These are phyloP conservation scores for Neonectria magnoliae DNA, from an alignment of 2,329 filamentous ascomycete species.

Conservation along the genomic window DNA sequence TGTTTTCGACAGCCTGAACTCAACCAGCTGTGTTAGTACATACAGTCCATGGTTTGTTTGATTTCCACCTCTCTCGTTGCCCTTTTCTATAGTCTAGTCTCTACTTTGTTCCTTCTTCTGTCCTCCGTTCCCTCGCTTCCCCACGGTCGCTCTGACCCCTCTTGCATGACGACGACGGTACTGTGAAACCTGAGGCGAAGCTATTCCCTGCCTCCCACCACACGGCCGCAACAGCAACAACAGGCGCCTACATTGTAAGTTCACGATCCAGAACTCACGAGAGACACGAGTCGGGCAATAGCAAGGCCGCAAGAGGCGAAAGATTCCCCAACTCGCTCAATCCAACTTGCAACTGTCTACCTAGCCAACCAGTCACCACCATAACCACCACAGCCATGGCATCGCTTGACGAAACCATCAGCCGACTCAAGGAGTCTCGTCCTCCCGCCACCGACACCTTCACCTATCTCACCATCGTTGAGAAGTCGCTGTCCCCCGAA, in stretches of 20 bases:
- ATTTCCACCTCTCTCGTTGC: background rate
- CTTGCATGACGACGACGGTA: background rate
- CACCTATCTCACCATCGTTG: slow-evolving; percentile 82
- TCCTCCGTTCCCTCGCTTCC: background rate
- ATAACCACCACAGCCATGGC: slow-evolving; percentile 38
- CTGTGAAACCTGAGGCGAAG: background rate
- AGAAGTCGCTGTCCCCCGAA: slow-evolving; percentile 75
- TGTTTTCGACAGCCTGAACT: background rate
- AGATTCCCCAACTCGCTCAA: background rate
- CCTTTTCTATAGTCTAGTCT: background rate
- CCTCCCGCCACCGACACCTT: slow-evolving; percentile 71
- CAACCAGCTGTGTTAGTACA: background rate
- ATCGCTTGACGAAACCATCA: slow-evolving; percentile 52
- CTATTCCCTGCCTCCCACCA: background rate
- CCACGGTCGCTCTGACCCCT: background rate
- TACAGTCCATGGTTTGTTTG: no score
- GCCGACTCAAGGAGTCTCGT: slow-evolving; percentile 59
- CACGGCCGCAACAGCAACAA: background rate
- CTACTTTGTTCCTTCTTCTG: background rate
- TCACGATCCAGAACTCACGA: background rate
- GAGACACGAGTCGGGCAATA: background rate
- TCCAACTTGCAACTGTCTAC: background rate
- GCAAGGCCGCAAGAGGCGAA: background rate
- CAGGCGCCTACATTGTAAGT: no score
- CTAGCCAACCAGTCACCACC: background rate